Percentiles rank a stretch among this genome's conserved stretches.
phyloP scores from a whole-genome alignment of 768 basidiomycete species.

The Trametes maxima region DNA sequence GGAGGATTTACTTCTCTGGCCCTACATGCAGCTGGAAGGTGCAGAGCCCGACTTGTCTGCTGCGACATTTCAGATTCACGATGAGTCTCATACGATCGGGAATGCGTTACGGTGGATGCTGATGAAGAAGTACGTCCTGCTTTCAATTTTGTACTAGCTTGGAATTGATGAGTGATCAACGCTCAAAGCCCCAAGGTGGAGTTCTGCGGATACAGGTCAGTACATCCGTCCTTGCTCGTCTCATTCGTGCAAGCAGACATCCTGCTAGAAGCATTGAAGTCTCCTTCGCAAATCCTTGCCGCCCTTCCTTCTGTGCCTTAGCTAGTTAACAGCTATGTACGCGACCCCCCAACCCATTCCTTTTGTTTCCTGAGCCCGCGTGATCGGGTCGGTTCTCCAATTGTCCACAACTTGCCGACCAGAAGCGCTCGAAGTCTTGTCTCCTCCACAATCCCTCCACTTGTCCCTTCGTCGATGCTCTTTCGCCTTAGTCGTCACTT shows the following conservation, averaged over 20 bases:
- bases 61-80: conserved; percentile 88
- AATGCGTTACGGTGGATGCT: conserved; percentile 97
- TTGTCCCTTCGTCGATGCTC: too few species aligned
- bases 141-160: conserved; percentile 1
- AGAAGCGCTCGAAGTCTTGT: too few species aligned
- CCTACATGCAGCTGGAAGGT: conserved; percentile 68
- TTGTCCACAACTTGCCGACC: too few species aligned
- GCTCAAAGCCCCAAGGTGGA: conserved; percentile 85
- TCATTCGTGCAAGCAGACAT: background rate
- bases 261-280: background rate
- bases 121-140: conserved; percentile 88
- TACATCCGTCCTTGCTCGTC: conserved; percentile 4
- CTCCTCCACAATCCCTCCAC: too few species aligned
- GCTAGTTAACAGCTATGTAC: too few species aligned
- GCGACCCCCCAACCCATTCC: too few species aligned
- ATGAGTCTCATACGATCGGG: conserved; percentile 96
- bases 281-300: conserved; percentile 5
- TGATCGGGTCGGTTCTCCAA: too few species aligned
- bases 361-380: too few species aligned
- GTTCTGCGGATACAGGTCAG: conserved; percentile 96
- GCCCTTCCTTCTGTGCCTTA: background rate
- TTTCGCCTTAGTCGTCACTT: background rate
- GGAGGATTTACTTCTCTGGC: background rate
- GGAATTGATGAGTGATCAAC: conserved; percentile 9
- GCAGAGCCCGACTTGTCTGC: conserved; percentile 80